Evolutionary conservation across 1,284 basidiomycete genomes (phyloP).

Genomic region (Kalmanozyma brasiliensis): DNA sequence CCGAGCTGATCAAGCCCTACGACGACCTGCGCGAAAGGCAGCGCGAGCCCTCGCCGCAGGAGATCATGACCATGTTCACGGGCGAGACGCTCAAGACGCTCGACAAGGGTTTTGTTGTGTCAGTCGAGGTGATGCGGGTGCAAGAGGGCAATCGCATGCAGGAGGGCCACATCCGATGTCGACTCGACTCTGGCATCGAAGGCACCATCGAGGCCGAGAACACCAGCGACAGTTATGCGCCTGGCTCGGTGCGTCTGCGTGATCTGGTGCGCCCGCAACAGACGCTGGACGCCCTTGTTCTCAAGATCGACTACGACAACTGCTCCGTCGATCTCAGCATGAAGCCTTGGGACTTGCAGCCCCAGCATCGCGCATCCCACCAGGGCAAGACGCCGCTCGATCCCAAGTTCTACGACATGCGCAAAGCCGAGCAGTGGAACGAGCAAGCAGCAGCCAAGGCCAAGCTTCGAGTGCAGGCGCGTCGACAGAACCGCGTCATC

Average conservation of each 20-base stretch:
- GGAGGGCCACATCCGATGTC: slow-evolving; percentile 72
- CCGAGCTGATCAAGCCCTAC: slow-evolving; percentile 88
- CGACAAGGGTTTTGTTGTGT: slow-evolving; percentile 82
- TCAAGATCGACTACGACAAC: slow-evolving; percentile 75
- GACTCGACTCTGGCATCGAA: slow-evolving; percentile 86
- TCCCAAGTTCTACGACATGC: slow-evolving; percentile 76
- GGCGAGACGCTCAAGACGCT: slow-evolving; percentile 88
- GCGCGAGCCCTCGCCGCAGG: slow-evolving; percentile 77
- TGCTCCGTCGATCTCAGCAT: slow-evolving; percentile 83
- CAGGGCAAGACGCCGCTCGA: slow-evolving; percentile 77
- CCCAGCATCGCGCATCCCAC: slow-evolving; percentile 75
- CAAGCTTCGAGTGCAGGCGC: slow-evolving; percentile 80
- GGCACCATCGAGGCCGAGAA: slow-evolving; percentile 62
- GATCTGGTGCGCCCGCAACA: slow-evolving; percentile 72
- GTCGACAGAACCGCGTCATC: slow-evolving; percentile 78
- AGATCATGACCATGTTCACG: slow-evolving; percentile 92
- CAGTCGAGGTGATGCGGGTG: slow-evolving; percentile 78
- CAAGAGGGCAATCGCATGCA: slow-evolving; percentile 45
- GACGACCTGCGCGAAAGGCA: slow-evolving; percentile 81
- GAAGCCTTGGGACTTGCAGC: slow-evolving; percentile 77
- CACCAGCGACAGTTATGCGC: slow-evolving; percentile 52
- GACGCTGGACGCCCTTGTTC: slow-evolving; percentile 83
- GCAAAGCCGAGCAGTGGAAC: slow-evolving; percentile 76
- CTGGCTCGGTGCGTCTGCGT: slow-evolving; percentile 50
- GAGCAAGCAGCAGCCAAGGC: slow-evolving; percentile 81